Evolutionary conservation across 495 filamentous ascomycete species (phyloP).

Genomic region (Cercophora newfieldiana): DNA sequence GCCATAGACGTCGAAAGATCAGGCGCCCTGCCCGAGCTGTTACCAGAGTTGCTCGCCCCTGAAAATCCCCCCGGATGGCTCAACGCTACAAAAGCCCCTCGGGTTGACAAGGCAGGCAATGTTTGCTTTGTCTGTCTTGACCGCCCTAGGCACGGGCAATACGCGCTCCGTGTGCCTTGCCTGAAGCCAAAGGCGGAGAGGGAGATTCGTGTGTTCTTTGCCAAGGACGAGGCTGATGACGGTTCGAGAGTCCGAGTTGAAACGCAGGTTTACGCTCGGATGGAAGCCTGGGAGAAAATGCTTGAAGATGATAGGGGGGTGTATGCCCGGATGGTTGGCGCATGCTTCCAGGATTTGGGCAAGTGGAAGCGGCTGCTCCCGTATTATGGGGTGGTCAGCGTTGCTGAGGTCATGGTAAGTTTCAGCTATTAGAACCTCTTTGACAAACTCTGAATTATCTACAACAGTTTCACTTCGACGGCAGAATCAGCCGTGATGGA

Average conservation of each 20-base stretch:
- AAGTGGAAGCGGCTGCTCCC: background rate
- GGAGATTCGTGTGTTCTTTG: background rate
- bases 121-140: conserved; percentile 1
- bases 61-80: background rate
- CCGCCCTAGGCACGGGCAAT: conserved; percentile 1
- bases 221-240: background rate
- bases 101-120: background rate
- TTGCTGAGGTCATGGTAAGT: background rate
- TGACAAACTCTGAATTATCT: background rate
- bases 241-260: background rate
- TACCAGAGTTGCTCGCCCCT: background rate
- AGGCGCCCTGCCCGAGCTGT: background rate
- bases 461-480: background rate
- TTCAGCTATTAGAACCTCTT: background rate
- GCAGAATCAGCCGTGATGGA: background rate
- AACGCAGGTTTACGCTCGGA: background rate
- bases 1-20: background rate
- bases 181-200: background rate
- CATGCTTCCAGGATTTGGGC: background rate
- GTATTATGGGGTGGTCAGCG: background rate
- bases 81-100: too few species aligned
- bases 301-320: background rate
- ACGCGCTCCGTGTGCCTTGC: background rate
- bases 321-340: background rate
- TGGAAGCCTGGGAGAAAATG: background rate